phyloP scores from a whole-genome alignment of 495 filamentous ascomycete species.

The Aspergillus conjunctus region DNA sequence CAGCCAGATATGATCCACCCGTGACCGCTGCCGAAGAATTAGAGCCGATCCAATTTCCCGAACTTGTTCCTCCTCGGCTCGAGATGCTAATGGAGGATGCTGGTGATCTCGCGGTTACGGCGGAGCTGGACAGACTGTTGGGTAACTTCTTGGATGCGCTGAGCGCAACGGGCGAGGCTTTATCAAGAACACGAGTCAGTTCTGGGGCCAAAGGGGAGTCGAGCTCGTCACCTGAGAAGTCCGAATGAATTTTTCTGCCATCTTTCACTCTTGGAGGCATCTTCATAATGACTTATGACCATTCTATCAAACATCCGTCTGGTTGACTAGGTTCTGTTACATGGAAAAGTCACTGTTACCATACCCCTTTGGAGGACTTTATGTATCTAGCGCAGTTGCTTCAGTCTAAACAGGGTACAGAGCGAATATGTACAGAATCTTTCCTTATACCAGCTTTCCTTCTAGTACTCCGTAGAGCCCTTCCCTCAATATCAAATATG shows the following conservation, averaged over 20 bases:
- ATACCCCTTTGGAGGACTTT: background rate
- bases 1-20: conserved; percentile 24
- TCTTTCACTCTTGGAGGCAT: background rate
- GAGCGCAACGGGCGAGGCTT: conserved; percentile 37
- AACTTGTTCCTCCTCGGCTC: conserved; percentile 36
- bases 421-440: background rate
- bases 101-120: conserved; percentile 34
- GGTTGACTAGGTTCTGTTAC: background rate
- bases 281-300: conserved; percentile 1
- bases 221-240: conserved; percentile 15
- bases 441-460: background rate
- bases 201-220: conserved; percentile 12
- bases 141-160: conserved; percentile 44
- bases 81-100: conserved; percentile 40
- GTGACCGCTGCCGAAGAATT: conserved; percentile 13
- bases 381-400: background rate
- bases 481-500: background rate
- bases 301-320: background rate
- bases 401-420: background rate
- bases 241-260: conserved; percentile 13
- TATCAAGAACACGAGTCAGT: conserved; percentile 25
- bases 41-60: conserved; percentile 34
- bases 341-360: background rate
- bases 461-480: background rate
- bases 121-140: conserved; percentile 44